phyloP scores from a whole-genome alignment of 495 filamentous ascomycete genomes.

The Talaromyces liani region DNA sequence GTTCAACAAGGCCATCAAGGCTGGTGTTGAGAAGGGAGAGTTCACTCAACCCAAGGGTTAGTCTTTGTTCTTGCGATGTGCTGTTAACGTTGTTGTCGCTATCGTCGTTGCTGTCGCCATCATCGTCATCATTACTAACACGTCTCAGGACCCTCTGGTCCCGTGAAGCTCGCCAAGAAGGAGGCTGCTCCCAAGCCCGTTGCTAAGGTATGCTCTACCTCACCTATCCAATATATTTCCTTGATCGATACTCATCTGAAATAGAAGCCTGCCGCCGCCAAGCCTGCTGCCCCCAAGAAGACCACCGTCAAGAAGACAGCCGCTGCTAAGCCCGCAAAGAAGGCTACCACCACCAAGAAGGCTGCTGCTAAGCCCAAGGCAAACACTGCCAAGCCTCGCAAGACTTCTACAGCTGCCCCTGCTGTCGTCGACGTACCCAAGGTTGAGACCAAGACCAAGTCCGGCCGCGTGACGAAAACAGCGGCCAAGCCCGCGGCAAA shows the following conservation, averaged over 20 bases:
- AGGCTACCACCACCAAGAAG: slow-evolving; percentile 24
- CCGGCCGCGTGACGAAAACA: slow-evolving; percentile 80
- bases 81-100: neutral
- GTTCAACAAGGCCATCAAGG: slow-evolving; percentile 88
- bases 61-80: slow-evolving; percentile 19
- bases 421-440: slow-evolving; percentile 70
- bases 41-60: slow-evolving; percentile 95
- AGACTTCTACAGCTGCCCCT: slow-evolving; percentile 42
- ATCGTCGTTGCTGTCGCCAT: neutral
- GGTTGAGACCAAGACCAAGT: slow-evolving; percentile 79
- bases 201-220: slow-evolving; percentile 17
- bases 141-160: slow-evolving; percentile 72
- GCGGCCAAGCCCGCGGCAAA: slow-evolving; percentile 56
- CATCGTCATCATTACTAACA: slow-evolving; percentile 28
- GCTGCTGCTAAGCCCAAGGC: slow-evolving; percentile 36
- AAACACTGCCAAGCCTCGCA: slow-evolving; percentile 49
- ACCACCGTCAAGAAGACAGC: slow-evolving; percentile 25
- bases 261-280: slow-evolving; percentile 23
- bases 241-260: neutral
- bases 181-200: slow-evolving; percentile 46
- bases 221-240: too few relatives aligned
- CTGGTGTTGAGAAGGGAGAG: slow-evolving; percentile 80
- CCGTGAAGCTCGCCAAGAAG: slow-evolving; percentile 96
- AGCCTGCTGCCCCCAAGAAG: slow-evolving; percentile 44
- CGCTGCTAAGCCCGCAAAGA: slow-evolving; percentile 18